Base-by-base conservation (phyloP, 768 basidiomycete genomes). In the Suillus clintonianus region DNA sequence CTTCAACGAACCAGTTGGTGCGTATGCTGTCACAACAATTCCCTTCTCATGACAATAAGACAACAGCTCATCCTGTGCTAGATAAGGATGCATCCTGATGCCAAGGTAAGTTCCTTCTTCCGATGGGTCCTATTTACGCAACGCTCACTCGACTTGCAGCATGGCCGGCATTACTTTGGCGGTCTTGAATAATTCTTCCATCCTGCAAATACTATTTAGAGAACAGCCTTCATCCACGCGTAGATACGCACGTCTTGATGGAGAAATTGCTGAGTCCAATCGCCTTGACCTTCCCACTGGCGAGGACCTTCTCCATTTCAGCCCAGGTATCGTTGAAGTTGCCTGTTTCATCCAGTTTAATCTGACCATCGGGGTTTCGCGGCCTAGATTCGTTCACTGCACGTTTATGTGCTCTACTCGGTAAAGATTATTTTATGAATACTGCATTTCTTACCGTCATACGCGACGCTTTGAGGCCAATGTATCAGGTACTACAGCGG, bases 401-500 rank as follows among this genome's bases (percentile, higher is more conserved):
- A 32, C 30, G 30, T 34, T 47, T 48, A n/a, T 32, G 17, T 19
- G 50, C 8, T 10, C 8, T 5, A 47, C 47, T 34, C 39, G 61
- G 24, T 51, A 19, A n/a, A 34, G 3, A 27, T 59, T 9, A 8
- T 11, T 42, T 1, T 45, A 24, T 8, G 24, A 32, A 32, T 19
- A 19, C 10, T 19, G 30, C 51, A 19, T 32, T 53, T 53, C 60
- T 55, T 22, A 68, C 67, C 64, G 54, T 72, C 70, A 41, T 64
- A 69, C 36, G 47, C 55, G 19, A 64, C 60, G 58, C 67, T 60
- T 65, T 69, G 64, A 1, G 80, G 80, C 77, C 78, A 81, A 59
- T 80, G 80, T 70, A 80, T 74, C 60, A 81, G 70, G 69, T 76
- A 78, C 72, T 73, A 45, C 11, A 42, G 22, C 77, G 70, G 64